A percentile compares a stretch with the other conserved stretches of the same genome.
These are phyloP conservation scores for Dactylonectria macrodidyma DNA, from an alignment of 2,329 filamentous ascomycete species.

Conservation along the genomic window DNA sequence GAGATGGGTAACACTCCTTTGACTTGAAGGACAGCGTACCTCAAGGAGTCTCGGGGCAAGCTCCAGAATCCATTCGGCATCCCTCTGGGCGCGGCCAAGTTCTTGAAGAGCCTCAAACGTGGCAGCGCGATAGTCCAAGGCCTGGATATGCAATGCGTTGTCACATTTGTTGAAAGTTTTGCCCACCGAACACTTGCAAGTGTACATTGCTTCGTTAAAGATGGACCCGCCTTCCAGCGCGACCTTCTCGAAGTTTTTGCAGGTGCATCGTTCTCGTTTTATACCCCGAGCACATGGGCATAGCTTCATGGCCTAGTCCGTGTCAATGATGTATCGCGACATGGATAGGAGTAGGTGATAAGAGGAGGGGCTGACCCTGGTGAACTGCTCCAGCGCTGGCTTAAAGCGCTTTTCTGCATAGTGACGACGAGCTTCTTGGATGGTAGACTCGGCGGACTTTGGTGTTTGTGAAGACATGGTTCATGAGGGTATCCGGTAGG, in stretches of 20 bases:
- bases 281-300: constrained; percentile 54
- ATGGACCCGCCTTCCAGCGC: constrained; percentile 54
- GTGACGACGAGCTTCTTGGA: constrained; percentile 52
- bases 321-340: constrained; percentile 11
- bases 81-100: constrained; percentile 55
- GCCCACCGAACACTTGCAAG: constrained; percentile 55
- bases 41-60: constrained; percentile 58
- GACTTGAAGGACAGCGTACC: constrained; percentile 44
- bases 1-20: constrained; percentile 10
- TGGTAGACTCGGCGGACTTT: constrained; percentile 47
- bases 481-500: background rate
- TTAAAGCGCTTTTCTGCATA: constrained; percentile 54
- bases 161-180: constrained; percentile 58
- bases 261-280: constrained; percentile 55
- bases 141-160: constrained; percentile 55
- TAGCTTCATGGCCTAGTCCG: constrained; percentile 53
- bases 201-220: constrained; percentile 59
- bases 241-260: constrained; percentile 57
- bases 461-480: constrained; percentile 34
- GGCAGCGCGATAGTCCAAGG: constrained; percentile 59
- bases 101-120: constrained; percentile 57
- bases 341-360: background rate
- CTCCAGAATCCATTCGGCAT: constrained; percentile 61
- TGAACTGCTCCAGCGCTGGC: constrained; percentile 55
- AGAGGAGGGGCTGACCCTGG: constrained; percentile 46